A percentile compares a stretch with the other conserved stretches of the same genome.
Evolutionary conservation across 352 stramenopile genomes (phyloP).

Genomic region (Phytopythium montanum): DNA sequence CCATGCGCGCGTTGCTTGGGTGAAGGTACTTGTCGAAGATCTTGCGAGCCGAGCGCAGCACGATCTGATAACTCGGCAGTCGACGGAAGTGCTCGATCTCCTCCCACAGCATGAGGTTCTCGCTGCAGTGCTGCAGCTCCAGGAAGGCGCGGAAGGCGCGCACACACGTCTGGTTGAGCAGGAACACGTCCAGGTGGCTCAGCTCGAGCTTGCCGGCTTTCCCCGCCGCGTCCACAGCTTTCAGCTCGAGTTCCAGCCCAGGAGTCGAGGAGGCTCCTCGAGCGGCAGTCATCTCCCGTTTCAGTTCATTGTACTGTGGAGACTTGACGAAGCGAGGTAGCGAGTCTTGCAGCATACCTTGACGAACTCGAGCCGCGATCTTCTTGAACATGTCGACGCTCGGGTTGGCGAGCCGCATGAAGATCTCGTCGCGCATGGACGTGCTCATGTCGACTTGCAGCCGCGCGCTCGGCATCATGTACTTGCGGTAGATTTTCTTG

Average conservation of each 20-base stretch:
- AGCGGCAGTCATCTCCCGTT: conserved; percentile 43
- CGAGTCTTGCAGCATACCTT: conserved; percentile 79
- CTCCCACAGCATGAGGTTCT: conserved; percentile 85
- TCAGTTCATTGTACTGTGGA: conserved; percentile 58
- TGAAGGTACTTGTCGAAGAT: conserved; percentile 87
- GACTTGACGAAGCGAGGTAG: conserved; percentile 78
- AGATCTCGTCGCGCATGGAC: conserved; percentile 78
- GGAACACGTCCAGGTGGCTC: conserved; percentile 64
- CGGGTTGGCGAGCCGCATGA: conserved; percentile 50
- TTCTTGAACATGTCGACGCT: conserved; percentile 86
- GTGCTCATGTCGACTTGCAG: conserved; percentile 85
- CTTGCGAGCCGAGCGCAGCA: conserved; percentile 76
- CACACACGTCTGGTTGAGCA: conserved; percentile 63
- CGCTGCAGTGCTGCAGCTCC: conserved; percentile 71
- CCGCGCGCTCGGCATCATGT: conserved; percentile 68
- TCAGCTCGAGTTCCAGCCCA: conserved; percentile 41
- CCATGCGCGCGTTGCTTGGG: conserved; percentile 43
- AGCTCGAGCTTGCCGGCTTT: conserved; percentile 77
- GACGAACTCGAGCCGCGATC: conserved; percentile 52
- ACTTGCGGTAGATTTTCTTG: conserved; percentile 87
- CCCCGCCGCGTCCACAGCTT: conserved; percentile 51
- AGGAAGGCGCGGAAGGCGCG: conserved; percentile 68
- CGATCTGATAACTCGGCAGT: conserved; percentile 81
- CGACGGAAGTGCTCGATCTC: conserved; percentile 81
- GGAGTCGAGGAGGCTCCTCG: conserved; percentile 5